These are phyloP conservation scores for Nephelium lappaceum DNA, from an alignment of 345 rosid genomes.

Conservation along the genomic window DNA sequence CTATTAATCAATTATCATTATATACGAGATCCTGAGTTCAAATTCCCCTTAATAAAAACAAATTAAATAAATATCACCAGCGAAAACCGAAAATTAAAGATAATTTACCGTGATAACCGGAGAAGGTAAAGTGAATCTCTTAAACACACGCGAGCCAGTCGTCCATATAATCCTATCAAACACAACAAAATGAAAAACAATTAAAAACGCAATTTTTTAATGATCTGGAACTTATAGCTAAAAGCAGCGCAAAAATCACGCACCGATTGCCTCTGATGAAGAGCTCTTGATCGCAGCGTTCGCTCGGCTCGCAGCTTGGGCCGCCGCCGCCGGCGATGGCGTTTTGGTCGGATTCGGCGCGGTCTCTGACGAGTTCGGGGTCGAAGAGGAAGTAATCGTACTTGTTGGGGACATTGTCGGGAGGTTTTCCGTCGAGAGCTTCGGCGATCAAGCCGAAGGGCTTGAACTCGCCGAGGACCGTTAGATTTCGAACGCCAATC, in stretches of 20 bases:
- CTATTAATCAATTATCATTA: neutral
- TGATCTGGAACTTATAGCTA: too few species aligned
- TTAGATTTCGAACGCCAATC: slow-evolving; percentile 66
- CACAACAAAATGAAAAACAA: neutral
- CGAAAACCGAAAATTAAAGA: neutral
- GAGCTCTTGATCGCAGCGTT: slow-evolving; percentile 71
- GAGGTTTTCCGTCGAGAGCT: slow-evolving; percentile 71
- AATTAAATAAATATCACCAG: neutral
- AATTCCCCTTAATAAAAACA: neutral
- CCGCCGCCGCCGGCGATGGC: slow-evolving; percentile 17
- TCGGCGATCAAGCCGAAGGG: slow-evolving; percentile 88
- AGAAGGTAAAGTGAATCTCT: slow-evolving; percentile 72
- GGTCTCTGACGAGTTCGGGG: slow-evolving; percentile 54
- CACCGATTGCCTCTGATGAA: slow-evolving; percentile 78
- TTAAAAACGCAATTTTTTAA: neutral
- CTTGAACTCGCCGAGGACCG: slow-evolving; percentile 91
- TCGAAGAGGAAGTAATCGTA: slow-evolving; percentile 84
- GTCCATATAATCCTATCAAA: slow-evolving; percentile 67
- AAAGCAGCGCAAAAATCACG: neutral
- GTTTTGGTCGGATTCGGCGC: slow-evolving; percentile 34
- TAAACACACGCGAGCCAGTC: slow-evolving; percentile 63
- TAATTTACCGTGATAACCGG: slow-evolving; percentile 53
- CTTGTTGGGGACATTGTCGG: slow-evolving; percentile 37
- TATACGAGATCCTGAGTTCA: neutral
- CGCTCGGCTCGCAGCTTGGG: slow-evolving; percentile 39